Evolutionary conservation across 495 filamentous ascomycete genomes (phyloP).

Genomic region (Penicillium cinerascens): DNA sequence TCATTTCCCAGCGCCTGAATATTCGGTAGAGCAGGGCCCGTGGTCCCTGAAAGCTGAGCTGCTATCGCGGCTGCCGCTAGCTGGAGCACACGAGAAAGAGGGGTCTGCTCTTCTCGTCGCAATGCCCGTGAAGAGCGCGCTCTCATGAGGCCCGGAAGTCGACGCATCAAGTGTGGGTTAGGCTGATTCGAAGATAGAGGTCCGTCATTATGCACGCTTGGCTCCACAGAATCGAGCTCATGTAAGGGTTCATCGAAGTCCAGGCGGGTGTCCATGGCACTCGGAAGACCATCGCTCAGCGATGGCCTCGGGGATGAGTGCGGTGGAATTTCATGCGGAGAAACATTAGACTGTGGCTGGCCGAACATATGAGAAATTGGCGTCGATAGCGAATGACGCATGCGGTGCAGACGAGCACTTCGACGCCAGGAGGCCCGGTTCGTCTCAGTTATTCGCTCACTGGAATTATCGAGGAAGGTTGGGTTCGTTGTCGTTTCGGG

Average conservation of each 20-base stretch:
- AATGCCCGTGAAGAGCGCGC: conserved; percentile 47
- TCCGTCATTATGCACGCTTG: conserved; percentile 22
- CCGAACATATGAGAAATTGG: conserved; percentile 48
- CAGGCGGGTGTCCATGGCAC: conserved; percentile 41
- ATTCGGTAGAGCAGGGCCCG: conserved; percentile 53
- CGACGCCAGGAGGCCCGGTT: conserved; percentile 42
- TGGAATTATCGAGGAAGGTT: conserved; percentile 20
- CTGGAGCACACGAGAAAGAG: conserved; percentile 55
- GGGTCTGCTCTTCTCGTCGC: conserved; percentile 55
- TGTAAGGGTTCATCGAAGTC: conserved; percentile 39
- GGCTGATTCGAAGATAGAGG: conserved; percentile 23
- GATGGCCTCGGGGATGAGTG: background rate
- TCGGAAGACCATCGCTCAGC: conserved; percentile 15
- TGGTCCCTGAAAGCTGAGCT: conserved; percentile 55
- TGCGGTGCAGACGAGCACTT: conserved; percentile 39
- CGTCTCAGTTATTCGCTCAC: conserved; percentile 26
- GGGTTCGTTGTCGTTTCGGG: conserved; percentile 17
- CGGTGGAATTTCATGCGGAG: conserved; percentile 7
- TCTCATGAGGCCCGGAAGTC: conserved; percentile 43
- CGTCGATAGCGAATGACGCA: conserved; percentile 42
- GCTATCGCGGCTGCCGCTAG: conserved; percentile 59
- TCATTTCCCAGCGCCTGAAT: conserved; percentile 57
- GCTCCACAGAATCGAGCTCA: conserved; percentile 45
- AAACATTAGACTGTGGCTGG: conserved; percentile 26
- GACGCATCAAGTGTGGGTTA: conserved; percentile 28